A percentile compares a stretch with the other conserved stretches of the same genome.
These are phyloP conservation scores for Saccharata proteae DNA, from an alignment of 2,329 filamentous ascomycete genomes.

Conservation along the genomic window DNA sequence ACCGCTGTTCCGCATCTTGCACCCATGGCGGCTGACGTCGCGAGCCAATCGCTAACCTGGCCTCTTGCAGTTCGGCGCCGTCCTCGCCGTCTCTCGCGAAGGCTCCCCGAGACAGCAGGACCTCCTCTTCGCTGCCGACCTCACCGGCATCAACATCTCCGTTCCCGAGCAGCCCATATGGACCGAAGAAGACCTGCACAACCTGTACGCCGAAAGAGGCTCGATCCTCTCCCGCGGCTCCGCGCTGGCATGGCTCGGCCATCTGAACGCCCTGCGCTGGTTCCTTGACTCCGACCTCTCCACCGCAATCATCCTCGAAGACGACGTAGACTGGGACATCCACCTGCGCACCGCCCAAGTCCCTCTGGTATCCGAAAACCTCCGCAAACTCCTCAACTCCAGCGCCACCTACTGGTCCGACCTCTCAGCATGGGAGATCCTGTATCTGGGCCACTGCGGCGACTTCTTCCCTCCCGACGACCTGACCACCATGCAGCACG, in stretches of 20 bases:
- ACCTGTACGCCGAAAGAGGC: slow-evolving; percentile 15
- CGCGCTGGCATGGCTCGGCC: slow-evolving; percentile 29
- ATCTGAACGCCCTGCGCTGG: slow-evolving; percentile 25
- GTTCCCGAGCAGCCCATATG: slow-evolving; percentile 27
- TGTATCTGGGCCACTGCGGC: slow-evolving; percentile 31
- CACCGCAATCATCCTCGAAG: slow-evolving; percentile 27
- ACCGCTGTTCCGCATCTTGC: slow-evolving; percentile 1
- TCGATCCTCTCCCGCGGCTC: slow-evolving; percentile 23
- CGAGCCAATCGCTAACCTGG: too few species aligned
- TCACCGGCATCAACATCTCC: slow-evolving; percentile 25
- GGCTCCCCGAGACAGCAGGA: slow-evolving; percentile 21
- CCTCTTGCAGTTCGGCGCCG: slow-evolving; percentile 22
- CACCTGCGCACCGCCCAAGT: slow-evolving; percentile 23
- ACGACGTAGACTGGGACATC: slow-evolving; percentile 30
- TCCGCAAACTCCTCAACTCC: slow-evolving; percentile 16
- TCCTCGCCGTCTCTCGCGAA: slow-evolving; percentile 26
- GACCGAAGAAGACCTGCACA: slow-evolving; percentile 21
- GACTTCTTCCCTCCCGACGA: slow-evolving; percentile 17
- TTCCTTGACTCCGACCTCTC: slow-evolving; percentile 21
- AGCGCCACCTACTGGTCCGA: slow-evolving; percentile 22
- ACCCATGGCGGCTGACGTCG: slow-evolving; percentile 1
- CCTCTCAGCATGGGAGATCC: slow-evolving; percentile 21
- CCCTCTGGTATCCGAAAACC: slow-evolving; percentile 18
- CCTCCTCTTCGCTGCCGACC: slow-evolving; percentile 25
- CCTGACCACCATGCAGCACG: slow-evolving; percentile 12